Evolutionary conservation across 2,329 filamentous ascomycete genomes (phyloP), one percentile per base, ranked within the genome.

Genomic region (Aspergillus pseudotamarii): DNA sequence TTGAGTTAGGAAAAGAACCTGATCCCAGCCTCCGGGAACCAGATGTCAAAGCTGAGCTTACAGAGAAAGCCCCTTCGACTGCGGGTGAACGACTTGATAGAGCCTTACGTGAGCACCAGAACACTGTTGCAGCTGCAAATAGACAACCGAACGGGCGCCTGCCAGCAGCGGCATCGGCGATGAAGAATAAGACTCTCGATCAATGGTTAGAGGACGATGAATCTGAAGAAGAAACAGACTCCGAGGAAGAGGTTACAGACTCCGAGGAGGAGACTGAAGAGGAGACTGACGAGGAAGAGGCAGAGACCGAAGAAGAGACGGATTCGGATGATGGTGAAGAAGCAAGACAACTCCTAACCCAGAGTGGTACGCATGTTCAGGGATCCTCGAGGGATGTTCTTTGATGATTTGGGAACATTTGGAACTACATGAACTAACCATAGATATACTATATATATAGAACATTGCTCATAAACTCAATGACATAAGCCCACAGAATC

Each of bases 161-260:
- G 16, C 60, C 51, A 32, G 61, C 23, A 10, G 67, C 79, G 16
- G 64, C 71, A 6, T 63, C 66, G 9, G 71, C 67, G 19, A 78
- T 79, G 6, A 88, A 88, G 58, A 87, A 88, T 46, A 97, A 96
- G 85, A 92, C 90, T 23, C 80, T 99, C 66, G 93, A 98, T 80
- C 93, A 97, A 75, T 98, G 95, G 94, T 82, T 98, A 61, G 93
- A 90, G 1, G 85, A 51, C 21, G 48, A 85, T 11, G 84, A 85
- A 28, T 84, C 82, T 2, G 84, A 83, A 8, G 81, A 83, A 8
- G 82, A 81, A 9, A 81, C 81, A 16, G 81, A 82, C 11, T 78
- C 79, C 3, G 83, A 83, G 0, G 84, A 84, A 1, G 83, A 83
- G 2, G 83, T 85, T 0, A 82, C 82, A 0, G 83, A 83, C 0